Percentiles rank a stretch among this genome's conserved stretches.
Conservation (phyloP, 2,329 filamentous ascomycete genomes). For the Knufia fluminis region DNA sequence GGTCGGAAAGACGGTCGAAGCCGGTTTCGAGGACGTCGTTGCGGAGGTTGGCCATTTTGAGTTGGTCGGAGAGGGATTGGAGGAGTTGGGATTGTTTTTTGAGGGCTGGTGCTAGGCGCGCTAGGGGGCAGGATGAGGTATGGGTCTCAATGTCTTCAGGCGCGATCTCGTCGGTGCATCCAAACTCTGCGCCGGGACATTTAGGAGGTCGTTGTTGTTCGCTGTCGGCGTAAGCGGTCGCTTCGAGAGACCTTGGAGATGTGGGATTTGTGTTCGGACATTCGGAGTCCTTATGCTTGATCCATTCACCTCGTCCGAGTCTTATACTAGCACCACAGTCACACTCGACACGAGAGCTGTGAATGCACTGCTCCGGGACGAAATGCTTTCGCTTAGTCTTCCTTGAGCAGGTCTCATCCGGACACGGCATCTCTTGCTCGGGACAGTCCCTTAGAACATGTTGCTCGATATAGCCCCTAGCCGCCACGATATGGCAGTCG, state of each 20-base stretch:
- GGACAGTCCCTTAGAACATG: slow-evolving; percentile 54
- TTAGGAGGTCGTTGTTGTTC: slow-evolving; percentile 10
- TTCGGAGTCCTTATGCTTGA: slow-evolving; percentile 22
- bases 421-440: slow-evolving; percentile 46
- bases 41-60: slow-evolving; percentile 36
- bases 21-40: slow-evolving; percentile 41
- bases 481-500: slow-evolving; percentile 46
- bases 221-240: neutral
- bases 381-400: slow-evolving; percentile 48
- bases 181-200: slow-evolving; percentile 28
- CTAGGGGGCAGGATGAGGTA: slow-evolving; percentile 42
- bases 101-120: slow-evolving; percentile 37
- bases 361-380: slow-evolving; percentile 20
- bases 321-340: slow-evolving; percentile 22
- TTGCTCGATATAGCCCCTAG: slow-evolving; percentile 48
- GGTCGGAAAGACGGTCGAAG: slow-evolving; percentile 32
- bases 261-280: slow-evolving; percentile 15
- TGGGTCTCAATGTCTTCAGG: slow-evolving; percentile 34
- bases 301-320: slow-evolving; percentile 20
- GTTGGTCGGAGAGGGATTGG: slow-evolving; percentile 35
- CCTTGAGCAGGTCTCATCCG: slow-evolving; percentile 40
- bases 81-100: slow-evolving; percentile 36
- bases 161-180: slow-evolving; percentile 33
- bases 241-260: neutral
- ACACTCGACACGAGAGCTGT: slow-evolving; percentile 21